These are phyloP conservation scores for Whalleya microplaca DNA, from an alignment of 2,329 filamentous ascomycete genomes.

Conservation along the genomic window DNA sequence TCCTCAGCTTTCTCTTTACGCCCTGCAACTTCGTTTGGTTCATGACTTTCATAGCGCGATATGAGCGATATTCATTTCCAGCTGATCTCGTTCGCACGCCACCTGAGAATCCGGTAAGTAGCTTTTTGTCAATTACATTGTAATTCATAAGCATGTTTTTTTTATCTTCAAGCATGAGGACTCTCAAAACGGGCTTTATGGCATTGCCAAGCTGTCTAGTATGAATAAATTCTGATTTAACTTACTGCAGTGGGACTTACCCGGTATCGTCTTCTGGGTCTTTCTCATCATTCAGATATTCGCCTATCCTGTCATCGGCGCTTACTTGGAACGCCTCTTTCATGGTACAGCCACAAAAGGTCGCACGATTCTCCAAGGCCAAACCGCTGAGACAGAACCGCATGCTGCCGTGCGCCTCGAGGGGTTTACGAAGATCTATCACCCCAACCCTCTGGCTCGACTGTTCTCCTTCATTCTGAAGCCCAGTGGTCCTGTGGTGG, in stretches of 20 bases:
- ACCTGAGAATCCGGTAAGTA: conserved; percentile 56
- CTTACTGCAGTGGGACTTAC: conserved; percentile 57
- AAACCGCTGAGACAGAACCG: conserved; percentile 29
- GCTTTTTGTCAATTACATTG: too few species aligned
- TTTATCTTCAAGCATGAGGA: too few species aligned
- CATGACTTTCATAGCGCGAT: conserved; percentile 74
- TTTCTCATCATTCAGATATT: conserved; percentile 79
- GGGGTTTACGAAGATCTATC: conserved; percentile 78
- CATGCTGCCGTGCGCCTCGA: conserved; percentile 69
- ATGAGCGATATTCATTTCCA: conserved; percentile 63
- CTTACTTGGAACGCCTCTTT: conserved; percentile 71
- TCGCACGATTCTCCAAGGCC: conserved; percentile 53
- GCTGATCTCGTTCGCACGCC: conserved; percentile 66
- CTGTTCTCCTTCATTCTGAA: conserved; percentile 51
- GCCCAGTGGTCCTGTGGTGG: conserved; percentile 70
- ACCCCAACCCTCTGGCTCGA: conserved; percentile 63
- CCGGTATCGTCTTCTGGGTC: conserved; percentile 77
- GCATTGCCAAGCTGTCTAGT: too few species aligned
- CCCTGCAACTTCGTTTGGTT: conserved; percentile 90
- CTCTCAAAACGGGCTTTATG: too few species aligned
- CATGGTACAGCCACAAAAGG: conserved; percentile 74
- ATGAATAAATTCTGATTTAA: too few species aligned
- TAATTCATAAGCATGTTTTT: too few species aligned
- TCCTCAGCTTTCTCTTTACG: conserved; percentile 78
- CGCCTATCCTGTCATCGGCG: conserved; percentile 75